Conservation (phyloP, 2,329 filamentous ascomycete genomes). For the Arthroderma sp. region DNA sequence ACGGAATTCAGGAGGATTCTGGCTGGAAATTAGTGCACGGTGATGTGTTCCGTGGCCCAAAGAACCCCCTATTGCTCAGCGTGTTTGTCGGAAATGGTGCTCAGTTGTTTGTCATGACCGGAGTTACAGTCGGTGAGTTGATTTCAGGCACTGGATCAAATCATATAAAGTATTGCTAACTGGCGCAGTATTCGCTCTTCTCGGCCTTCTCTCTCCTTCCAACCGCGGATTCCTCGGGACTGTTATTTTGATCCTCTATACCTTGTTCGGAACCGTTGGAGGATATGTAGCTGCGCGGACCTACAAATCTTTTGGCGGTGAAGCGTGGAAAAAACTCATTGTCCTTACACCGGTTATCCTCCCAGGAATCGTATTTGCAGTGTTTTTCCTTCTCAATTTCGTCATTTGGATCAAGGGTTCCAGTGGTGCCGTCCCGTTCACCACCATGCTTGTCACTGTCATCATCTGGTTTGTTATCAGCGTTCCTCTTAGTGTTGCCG, state of each 20-base stretch:
- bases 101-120: slow-evolving; percentile 96
- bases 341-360: slow-evolving; percentile 73
- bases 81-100: slow-evolving; percentile 85
- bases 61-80: slow-evolving; percentile 69
- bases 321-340: slow-evolving; percentile 91
- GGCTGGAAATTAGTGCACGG: slow-evolving; percentile 98
- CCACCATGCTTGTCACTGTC: slow-evolving; percentile 88
- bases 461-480: slow-evolving; percentile 96
- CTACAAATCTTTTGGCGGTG: slow-evolving; percentile 91
- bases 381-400: slow-evolving; percentile 88
- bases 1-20: slow-evolving; percentile 92
- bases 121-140: slow-evolving; percentile 60
- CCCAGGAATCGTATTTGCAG: slow-evolving; percentile 70
- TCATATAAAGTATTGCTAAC: slow-evolving; percentile 5
- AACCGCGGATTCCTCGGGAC: slow-evolving; percentile 90
- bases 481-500: slow-evolving; percentile 75
- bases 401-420: slow-evolving; percentile 92
- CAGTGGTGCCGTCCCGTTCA: slow-evolving; percentile 87
- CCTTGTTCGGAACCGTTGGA: slow-evolving; percentile 79
- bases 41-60: slow-evolving; percentile 85
- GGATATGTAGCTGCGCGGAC: slow-evolving; percentile 77
- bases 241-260: slow-evolving; percentile 86
- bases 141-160: neutral
- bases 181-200: slow-evolving; percentile 58
- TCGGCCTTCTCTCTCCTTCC: slow-evolving; percentile 89